Percentiles rank a stretch among this genome's conserved stretches.
Evolutionary conservation across 2,329 filamentous ascomycete species (phyloP).

Genomic region (Pestalotiopsis sp.): DNA sequence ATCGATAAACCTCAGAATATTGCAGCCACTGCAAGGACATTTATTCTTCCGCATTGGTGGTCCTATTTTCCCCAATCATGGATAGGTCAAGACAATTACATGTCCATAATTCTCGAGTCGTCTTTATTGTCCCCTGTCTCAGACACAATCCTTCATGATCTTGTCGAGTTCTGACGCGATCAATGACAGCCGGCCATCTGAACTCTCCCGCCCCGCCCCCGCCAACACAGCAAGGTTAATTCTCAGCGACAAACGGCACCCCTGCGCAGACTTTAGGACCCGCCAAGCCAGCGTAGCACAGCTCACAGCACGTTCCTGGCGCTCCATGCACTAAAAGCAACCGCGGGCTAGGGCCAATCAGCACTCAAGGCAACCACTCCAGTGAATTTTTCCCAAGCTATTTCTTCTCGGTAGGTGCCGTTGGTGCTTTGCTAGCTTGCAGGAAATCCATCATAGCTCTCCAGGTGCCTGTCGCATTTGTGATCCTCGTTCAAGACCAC

Average conservation of each 20-base stretch:
- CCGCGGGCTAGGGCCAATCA: slow-evolving; percentile 6
- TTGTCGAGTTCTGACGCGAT: neutral
- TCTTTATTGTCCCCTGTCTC: too few species aligned
- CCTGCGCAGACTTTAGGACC: too few species aligned
- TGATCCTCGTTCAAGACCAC: neutral
- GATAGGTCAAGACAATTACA: too few species aligned
- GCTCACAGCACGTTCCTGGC: neutral
- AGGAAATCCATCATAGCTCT: neutral
- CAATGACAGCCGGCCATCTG: neutral
- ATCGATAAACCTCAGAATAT: neutral
- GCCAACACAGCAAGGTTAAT: neutral
- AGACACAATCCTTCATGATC: neutral
- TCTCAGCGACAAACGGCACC: neutral
- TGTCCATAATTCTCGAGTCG: too few species aligned
- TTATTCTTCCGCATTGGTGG: too few species aligned
- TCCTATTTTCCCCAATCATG: too few species aligned
- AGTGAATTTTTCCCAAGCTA: neutral
- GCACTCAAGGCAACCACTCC: neutral
- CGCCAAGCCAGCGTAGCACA: neutral
- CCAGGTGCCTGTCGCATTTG: neutral
- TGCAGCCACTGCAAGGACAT: neutral
- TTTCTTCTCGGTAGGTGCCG: neutral
- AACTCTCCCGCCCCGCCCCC: slow-evolving; percentile 2
- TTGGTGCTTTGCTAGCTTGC: slow-evolving; percentile 2
- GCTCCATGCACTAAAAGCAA: neutral